Evolutionary conservation across 2,329 filamentous ascomycete genomes (phyloP), one percentile per base, ranked within the genome.

Genomic region (Talaromyces pinophilus): DNA sequence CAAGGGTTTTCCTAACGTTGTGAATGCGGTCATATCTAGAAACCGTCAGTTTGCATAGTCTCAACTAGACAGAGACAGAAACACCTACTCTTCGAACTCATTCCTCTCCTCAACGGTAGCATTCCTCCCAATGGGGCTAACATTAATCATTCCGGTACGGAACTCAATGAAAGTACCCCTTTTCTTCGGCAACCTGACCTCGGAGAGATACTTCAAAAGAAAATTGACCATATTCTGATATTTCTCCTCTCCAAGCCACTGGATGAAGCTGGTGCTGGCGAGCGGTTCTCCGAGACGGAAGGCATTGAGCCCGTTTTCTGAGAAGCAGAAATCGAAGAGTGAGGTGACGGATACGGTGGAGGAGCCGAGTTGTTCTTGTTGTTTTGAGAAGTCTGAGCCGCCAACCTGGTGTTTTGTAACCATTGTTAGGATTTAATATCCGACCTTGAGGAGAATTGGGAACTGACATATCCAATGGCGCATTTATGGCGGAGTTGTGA

Each of bases 241-340:
- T 83, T 86, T 86, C 52, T 88, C 86, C 85, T 99, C 93, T 70
- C 95, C 95, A 70, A 98, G 85, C 89, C 90, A 96, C 73, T 87
- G 80, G 83, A 98, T 97, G 87, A 98, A 99, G 81, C 87, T 92
- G 81, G 90, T 90, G 74, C 88, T 88, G 1, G 89, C 84, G 66
- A 98, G 87, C 64, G 86, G 85, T 77, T 89, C 81, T 73, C 94
- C 95, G 75, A 93, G 82, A 76, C 93, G 92, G 85, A 86, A 96
- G 52, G 94, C 95, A 1, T 91, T 96, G 72, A 99, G 87, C 11
- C 95, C 95, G 82, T 99, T 99, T 84, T 99, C 95, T 67, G 93
- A 85, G 83, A 99, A 99, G 87, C 91, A 95, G 83, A 92, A 99
- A 84, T 99, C 95, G 84, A 99, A 99, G 74, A 98, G 88, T 69